phyloP scores from a whole-genome alignment of 1,284 basidiomycete species.

The Tilletiaria anomala region DNA sequence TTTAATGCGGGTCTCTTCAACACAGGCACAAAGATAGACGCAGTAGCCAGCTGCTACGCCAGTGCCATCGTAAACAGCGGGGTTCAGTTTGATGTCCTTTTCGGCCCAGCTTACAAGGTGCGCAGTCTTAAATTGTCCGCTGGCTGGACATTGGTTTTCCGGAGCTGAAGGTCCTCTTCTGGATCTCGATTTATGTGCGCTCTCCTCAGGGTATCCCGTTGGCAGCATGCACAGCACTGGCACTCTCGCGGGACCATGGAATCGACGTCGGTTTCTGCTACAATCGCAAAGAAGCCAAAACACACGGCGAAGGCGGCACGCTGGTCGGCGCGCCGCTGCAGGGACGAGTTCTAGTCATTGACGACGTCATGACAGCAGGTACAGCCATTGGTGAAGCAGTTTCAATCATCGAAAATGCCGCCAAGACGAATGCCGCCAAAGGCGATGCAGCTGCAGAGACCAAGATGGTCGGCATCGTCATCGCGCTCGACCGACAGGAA shows the following conservation, averaged over 20 bases:
- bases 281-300: conserved; percentile 89
- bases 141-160: not conserved
- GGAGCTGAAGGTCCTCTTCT: no score
- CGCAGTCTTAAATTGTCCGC: conserved; percentile 1
- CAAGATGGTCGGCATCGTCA: conserved; percentile 70
- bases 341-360: conserved; percentile 67
- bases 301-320: conserved; percentile 88
- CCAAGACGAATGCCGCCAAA: conserved; percentile 10
- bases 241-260: conserved; percentile 50
- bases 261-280: conserved; percentile 69
- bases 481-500: conserved; percentile 81
- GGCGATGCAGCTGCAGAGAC: no score
- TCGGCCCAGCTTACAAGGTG: conserved; percentile 87
- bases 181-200: not conserved
- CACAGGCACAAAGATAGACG: conserved; percentile 63
- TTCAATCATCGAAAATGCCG: conserved; percentile 18
- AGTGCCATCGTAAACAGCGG: conserved; percentile 49
- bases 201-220: conserved; percentile 61
- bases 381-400: conserved; percentile 38
- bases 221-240: conserved; percentile 69
- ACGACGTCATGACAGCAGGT: conserved; percentile 94
- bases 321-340: conserved; percentile 72
- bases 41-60: conserved; percentile 75
- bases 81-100: conserved; percentile 65
- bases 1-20: conserved; percentile 81